These are phyloP conservation scores for Hippophae gyantsensis DNA, from an alignment of 306 rosid genomes.

Conservation along the genomic window DNA sequence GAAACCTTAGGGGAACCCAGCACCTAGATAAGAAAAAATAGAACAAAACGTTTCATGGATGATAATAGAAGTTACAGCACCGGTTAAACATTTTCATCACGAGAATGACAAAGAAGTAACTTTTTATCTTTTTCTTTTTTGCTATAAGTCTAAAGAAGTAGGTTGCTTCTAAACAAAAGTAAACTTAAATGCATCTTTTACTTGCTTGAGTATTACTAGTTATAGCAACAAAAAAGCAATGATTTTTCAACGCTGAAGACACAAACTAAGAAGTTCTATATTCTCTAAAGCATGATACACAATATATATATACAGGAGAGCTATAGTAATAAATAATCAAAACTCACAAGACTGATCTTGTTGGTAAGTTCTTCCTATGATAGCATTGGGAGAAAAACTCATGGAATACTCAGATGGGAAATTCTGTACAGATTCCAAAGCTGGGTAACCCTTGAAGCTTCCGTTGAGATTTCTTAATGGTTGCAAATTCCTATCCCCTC, in stretches of 20 bases:
- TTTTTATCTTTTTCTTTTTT: no score
- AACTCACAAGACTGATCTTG: constrained; percentile 13
- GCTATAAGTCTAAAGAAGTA: neutral
- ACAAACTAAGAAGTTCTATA: neutral
- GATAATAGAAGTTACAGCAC: no score
- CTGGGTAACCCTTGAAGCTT: neutral
- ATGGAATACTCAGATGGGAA: neutral
- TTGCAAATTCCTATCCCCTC: neutral
- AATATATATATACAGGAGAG: neutral
- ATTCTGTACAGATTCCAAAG: neutral
- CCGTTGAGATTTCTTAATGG: neutral
- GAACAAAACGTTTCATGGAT: no score
- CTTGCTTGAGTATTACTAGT: no score
- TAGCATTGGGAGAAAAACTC: constrained; percentile 4
- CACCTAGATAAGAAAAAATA: no score
- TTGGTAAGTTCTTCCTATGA: neutral
- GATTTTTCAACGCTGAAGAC: neutral
- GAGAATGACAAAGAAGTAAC: no score
- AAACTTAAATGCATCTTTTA: neutral
- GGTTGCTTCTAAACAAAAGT: neutral
- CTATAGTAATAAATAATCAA: neutral
- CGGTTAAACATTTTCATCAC: no score
- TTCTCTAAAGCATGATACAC: neutral
- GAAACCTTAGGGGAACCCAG: neutral
- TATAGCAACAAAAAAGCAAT: neutral